Base-by-base conservation (phyloP, 1,139 yeast species). In the Blastobotrys indianensis region DNA sequence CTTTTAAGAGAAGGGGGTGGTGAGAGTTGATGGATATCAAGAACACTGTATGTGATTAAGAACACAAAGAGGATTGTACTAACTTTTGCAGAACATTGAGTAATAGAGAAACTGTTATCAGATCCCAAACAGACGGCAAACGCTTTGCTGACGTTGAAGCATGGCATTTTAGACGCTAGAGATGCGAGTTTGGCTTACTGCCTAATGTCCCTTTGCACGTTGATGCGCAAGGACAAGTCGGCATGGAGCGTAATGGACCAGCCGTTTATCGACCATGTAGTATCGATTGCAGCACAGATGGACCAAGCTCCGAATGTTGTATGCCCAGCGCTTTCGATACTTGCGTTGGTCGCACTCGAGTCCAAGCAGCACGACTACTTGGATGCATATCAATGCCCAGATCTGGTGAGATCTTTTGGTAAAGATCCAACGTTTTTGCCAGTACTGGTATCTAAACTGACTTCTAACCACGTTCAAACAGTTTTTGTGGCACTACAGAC, bases 231-330 rank as follows among this genome's bases (percentile, higher is more conserved):
- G 37, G 54, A 54, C 36, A 51, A 56, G 10, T 51, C 59, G 2
- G 56, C 63, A 5, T 60, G 63, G 64, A 51, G 54, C 32, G 54
- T 58, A 12, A 49, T 58, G 28, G 63, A 61, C 30, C 60, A 57
- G 42, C 50, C 57, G 10, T 48, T 61, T 3, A 46, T 61, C 33
- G 60, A 57, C 41, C 52, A 42, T 17, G 37, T 52, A 28, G 49
- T 46, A 8, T 34, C 45, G 42, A 50, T 59, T 28, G 50, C 56
- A 2, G 52, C 55, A 3, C 39, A 43, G n/a, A 43, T 47, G n/a
- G 63, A 59, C 32, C 52, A 51, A 30, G 46, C 51, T 12, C 42
- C 55, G n/a, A 47, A 42, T 31, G 53, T 58, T 7, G 49, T 56
- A 7, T 59, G 61, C 29, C 63, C 64, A 5, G 62, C 64, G 2